Conservation (phyloP, 1,139 yeast genomes). For the Lodderomyces jiufengensis region DNA sequence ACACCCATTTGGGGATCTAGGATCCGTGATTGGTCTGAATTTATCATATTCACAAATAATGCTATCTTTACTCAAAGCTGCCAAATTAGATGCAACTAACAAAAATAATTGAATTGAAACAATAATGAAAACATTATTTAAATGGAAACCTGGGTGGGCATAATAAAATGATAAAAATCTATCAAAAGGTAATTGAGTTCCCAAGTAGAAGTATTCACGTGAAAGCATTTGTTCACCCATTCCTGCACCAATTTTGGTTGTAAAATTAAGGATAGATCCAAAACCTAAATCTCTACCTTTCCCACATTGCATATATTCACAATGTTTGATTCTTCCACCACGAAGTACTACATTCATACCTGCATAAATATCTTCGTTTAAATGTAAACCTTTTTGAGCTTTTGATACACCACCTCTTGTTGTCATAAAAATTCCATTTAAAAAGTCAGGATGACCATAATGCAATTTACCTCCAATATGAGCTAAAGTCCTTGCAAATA, state of each 20-base stretch:
- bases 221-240: constrained; percentile 92
- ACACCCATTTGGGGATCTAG: constrained; percentile 44
- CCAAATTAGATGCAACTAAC: constrained; percentile 44
- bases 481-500: constrained; percentile 82
- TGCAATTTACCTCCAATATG: constrained; percentile 85
- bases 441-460: constrained; percentile 89
- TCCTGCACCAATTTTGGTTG: constrained; percentile 89
- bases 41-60: constrained; percentile 45
- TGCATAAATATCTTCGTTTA: constrained; percentile 88
- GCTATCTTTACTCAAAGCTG: constrained; percentile 44
- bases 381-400: constrained; percentile 81
- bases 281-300: constrained; percentile 90
- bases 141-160: constrained; percentile 72
- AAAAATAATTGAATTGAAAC: constrained; percentile 46
- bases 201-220: constrained; percentile 78
- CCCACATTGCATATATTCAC: constrained; percentile 88
- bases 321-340: constrained; percentile 84
- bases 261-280: constrained; percentile 77
- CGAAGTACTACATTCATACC: constrained; percentile 80
- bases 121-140: constrained; percentile 50
- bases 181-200: constrained; percentile 76
- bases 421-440: constrained; percentile 81
- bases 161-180: constrained; percentile 80
- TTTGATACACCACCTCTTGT: constrained; percentile 90
- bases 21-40: constrained; percentile 46